Percentiles rank a stretch among this genome's conserved stretches.
Evolutionary conservation across 164 flowering plant genomes (phyloP).

Genomic region (Berberis vulgaris): DNA sequence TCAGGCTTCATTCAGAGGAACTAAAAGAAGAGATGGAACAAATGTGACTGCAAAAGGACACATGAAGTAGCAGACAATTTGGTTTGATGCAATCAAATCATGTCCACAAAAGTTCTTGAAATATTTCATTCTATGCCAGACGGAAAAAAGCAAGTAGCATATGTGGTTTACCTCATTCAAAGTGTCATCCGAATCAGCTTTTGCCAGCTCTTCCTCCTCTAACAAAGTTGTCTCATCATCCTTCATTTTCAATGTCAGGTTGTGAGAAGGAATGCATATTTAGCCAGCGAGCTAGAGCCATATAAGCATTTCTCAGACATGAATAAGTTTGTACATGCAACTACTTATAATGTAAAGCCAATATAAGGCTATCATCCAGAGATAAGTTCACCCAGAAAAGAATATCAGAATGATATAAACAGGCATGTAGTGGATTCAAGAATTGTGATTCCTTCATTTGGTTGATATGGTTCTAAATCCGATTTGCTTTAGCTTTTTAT

Average conservation of each 20-base stretch:
- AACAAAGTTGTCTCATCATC: constrained; percentile 92
- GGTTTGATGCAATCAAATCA: not conserved
- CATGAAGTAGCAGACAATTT: not conserved
- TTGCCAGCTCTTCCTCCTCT: constrained; percentile 89
- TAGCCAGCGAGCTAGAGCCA: not conserved
- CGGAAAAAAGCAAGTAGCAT: too few relatives aligned
- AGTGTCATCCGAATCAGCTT: constrained; percentile 47
- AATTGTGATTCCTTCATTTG: too few relatives aligned
- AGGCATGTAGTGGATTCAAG: too few relatives aligned
- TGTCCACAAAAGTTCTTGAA: not conserved
- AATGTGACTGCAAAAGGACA: constrained; percentile 1
- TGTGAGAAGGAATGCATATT: not conserved
- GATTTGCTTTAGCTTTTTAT: too few relatives aligned
- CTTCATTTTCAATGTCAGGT: constrained; percentile 27
- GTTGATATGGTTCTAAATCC: too few relatives aligned
- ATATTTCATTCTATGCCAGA: too few relatives aligned
- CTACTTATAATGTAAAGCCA: too few relatives aligned
- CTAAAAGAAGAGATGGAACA: constrained; percentile 2
- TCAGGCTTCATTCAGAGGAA: constrained; percentile 12
- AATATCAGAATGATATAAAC: too few relatives aligned
- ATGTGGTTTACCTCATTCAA: constrained; percentile 55
- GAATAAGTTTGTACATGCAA: not conserved
- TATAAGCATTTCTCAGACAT: not conserved
- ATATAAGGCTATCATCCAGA: too few relatives aligned
- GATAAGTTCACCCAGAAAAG: too few relatives aligned